A percentile compares a stretch with the other conserved stretches of the same genome.
These are phyloP conservation scores for Globisporangium yorkense DNA, from an alignment of 352 stramenopile species.

Conservation along the genomic window DNA sequence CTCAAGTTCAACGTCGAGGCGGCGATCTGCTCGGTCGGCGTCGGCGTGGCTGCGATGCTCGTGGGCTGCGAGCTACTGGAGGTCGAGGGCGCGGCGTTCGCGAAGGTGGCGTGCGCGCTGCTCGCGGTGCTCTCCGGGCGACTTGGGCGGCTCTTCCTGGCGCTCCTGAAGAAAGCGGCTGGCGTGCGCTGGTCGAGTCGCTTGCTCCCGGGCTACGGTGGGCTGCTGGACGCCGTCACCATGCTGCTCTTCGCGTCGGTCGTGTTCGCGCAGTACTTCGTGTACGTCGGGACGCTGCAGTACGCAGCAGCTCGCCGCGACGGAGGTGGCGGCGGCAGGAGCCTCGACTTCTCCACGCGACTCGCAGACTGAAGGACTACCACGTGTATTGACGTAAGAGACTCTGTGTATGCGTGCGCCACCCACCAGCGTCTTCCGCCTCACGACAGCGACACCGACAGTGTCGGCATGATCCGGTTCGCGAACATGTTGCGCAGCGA, in stretches of 20 bases:
- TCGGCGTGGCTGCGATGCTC: constrained; percentile 30
- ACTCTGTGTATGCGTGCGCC: constrained; percentile 8
- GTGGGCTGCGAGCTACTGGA: constrained; percentile 24
- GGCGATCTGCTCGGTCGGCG: constrained; percentile 26
- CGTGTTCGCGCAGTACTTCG: constrained; percentile 45
- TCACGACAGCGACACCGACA: not conserved
- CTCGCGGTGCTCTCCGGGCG: constrained; percentile 71
- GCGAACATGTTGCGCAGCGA: constrained; percentile 22
- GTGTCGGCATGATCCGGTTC: constrained; percentile 5
- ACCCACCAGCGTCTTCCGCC: not conserved
- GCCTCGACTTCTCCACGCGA: constrained; percentile 1
- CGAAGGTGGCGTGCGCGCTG: constrained; percentile 7
- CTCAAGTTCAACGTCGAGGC: constrained; percentile 46
- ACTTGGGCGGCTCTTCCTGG: constrained; percentile 89
- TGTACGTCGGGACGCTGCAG: constrained; percentile 19
- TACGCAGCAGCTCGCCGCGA: not conserved
- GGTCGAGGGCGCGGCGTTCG: constrained; percentile 12
- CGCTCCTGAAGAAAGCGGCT: constrained; percentile 90
- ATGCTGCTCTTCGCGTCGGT: constrained; percentile 85
- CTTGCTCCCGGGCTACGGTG: constrained; percentile 91
- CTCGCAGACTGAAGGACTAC: not conserved
- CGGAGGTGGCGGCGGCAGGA: not conserved
- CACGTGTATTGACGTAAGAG: constrained; percentile 21
- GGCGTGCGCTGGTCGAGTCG: constrained; percentile 90
- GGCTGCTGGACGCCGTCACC: constrained; percentile 88